A percentile compares a stretch with the other conserved stretches of the same genome.
Conservation (phyloP, 2,329 filamentous ascomycete species). For the Parastagonospora nodorum region DNA sequence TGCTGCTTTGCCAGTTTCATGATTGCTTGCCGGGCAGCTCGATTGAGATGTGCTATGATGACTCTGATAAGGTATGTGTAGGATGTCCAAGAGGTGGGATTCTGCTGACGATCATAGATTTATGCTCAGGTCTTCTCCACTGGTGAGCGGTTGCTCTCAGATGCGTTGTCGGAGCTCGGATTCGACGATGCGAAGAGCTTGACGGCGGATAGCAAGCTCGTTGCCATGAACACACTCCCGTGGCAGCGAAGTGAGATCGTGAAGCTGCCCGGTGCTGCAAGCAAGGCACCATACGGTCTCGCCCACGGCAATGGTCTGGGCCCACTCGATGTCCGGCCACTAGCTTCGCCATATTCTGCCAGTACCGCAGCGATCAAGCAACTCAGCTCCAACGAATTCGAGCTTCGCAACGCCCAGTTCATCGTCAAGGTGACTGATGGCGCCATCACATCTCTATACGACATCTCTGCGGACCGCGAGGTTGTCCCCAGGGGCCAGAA, state of each 20-base stretch:
- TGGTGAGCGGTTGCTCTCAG: slow-evolving; percentile 72
- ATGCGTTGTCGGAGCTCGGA: slow-evolving; percentile 71
- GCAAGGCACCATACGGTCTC: slow-evolving; percentile 45
- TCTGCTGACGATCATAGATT: slow-evolving; percentile 52
- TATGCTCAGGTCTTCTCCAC: slow-evolving; percentile 83
- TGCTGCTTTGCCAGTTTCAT: slow-evolving; percentile 94
- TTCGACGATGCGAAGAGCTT: slow-evolving; percentile 56
- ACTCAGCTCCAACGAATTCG: slow-evolving; percentile 66
- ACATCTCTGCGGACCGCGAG: slow-evolving; percentile 74
- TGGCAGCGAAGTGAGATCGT: slow-evolving; percentile 82
- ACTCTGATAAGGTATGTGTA: slow-evolving; percentile 72
- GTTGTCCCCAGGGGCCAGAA: slow-evolving; percentile 73
- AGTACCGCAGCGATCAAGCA: slow-evolving; percentile 56
- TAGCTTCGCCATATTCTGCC: slow-evolving; percentile 29
- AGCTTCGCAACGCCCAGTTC: slow-evolving; percentile 79
- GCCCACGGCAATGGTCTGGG: slow-evolving; percentile 54
- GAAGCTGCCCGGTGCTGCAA: slow-evolving; percentile 55
- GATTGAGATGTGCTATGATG: slow-evolving; percentile 98
- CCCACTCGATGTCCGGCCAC: slow-evolving; percentile 43
- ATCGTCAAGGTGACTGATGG: slow-evolving; percentile 74
- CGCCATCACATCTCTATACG: slow-evolving; percentile 82
- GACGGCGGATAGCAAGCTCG: slow-evolving; percentile 53
- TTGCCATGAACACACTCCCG: slow-evolving; percentile 82
- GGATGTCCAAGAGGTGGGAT: not conserved
- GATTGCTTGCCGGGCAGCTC: slow-evolving; percentile 93